Base-by-base conservation (phyloP, 228 moss, liverwort and hornwort genomes). In the Sphagnum magellanicum region DNA sequence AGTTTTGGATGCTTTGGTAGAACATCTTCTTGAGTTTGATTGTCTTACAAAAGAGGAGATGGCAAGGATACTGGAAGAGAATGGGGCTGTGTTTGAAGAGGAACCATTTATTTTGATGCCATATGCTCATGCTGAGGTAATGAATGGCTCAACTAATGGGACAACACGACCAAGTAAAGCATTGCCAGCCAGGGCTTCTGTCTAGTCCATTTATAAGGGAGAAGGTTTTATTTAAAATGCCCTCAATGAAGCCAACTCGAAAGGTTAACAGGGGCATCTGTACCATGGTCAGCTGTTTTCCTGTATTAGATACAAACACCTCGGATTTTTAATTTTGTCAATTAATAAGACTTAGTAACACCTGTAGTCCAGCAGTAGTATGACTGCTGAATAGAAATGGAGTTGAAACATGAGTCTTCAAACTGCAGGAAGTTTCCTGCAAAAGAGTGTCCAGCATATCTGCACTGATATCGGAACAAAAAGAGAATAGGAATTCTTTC, bases 91-190 rank as follows among this genome's bases (percentile, higher is more conserved):
- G 0, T 78, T 84, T 12, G 94, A 92, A 79, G 85, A 80, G 71
- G 86, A 86, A n/a, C 94, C 94, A 8, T 98, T 94, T 74, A 83
- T 81, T 64, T 82, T 98, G 8, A 76, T 89, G 32, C 86, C 86
- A 48, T 86, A 86, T 73, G 77, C 86, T 49, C 76, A 79, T 8
- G 65, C 73, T 69, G 86, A 82, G 66, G 73, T 86, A 80, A 63
- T 79, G 65, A 74, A 74, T 68, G 79, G 79, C 57, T 82, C 78
- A 6, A 77, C 79, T 50, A 86, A 86, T 49, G 86, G 86, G 67
- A 82, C 86, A 17, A 86, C 86, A 6, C 77, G 82, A 50, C 75
- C 76, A 47, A 80, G 82, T 10, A 86, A 86, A 63, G 80, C 86
- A 47, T 80, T 86, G 57, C 82, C 86, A 58, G 75, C 86, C 53